A percentile compares a stretch with the other conserved stretches of the same genome.
Conservation (phyloP, 345 rosid species). For the Brassica incana region DNA sequence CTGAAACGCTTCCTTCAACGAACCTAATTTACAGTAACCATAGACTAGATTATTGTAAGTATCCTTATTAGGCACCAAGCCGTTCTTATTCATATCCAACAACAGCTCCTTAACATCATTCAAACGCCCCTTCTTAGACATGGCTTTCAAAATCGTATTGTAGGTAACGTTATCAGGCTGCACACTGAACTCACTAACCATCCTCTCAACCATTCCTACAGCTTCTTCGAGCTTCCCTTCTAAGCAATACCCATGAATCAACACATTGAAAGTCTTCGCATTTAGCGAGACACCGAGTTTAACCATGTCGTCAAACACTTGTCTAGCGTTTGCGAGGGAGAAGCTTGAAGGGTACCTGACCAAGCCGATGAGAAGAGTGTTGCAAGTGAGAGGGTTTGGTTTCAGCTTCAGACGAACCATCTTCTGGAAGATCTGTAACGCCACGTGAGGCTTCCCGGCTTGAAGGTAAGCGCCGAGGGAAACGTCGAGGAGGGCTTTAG, state of each 20-base stretch:
- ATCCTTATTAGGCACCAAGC: slow-evolving; percentile 54
- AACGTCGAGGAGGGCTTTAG: slow-evolving; percentile 60
- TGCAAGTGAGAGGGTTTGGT: slow-evolving; percentile 73
- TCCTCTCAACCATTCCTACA: slow-evolving; percentile 45
- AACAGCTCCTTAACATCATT: slow-evolving; percentile 64
- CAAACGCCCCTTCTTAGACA: slow-evolving; percentile 78
- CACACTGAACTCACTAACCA: slow-evolving; percentile 57
- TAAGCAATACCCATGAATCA: slow-evolving; percentile 75
- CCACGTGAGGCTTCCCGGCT: slow-evolving; percentile 62
- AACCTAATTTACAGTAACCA: slow-evolving; percentile 78
- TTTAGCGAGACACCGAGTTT: slow-evolving; percentile 51
- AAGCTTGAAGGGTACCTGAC: slow-evolving; percentile 65
- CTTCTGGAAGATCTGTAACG: slow-evolving; percentile 60
- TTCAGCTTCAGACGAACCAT: slow-evolving; percentile 56
- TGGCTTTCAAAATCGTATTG: slow-evolving; percentile 67
- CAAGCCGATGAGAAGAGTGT: slow-evolving; percentile 61
- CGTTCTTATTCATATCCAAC: slow-evolving; percentile 64
- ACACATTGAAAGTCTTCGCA: slow-evolving; percentile 57
- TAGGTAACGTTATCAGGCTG: slow-evolving; percentile 63
- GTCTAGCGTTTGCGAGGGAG: slow-evolving; percentile 50
- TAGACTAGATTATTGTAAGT: slow-evolving; percentile 63
- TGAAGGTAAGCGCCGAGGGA: slow-evolving; percentile 61
- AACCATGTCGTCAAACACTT: slow-evolving; percentile 55
- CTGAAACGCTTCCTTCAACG: slow-evolving; percentile 67
- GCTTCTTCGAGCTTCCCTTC: slow-evolving; percentile 61